Evolutionary conservation across 2,329 filamentous ascomycete species (phyloP), one percentile per base, ranked within the genome.

Genomic region (Fusarium sp.): DNA sequence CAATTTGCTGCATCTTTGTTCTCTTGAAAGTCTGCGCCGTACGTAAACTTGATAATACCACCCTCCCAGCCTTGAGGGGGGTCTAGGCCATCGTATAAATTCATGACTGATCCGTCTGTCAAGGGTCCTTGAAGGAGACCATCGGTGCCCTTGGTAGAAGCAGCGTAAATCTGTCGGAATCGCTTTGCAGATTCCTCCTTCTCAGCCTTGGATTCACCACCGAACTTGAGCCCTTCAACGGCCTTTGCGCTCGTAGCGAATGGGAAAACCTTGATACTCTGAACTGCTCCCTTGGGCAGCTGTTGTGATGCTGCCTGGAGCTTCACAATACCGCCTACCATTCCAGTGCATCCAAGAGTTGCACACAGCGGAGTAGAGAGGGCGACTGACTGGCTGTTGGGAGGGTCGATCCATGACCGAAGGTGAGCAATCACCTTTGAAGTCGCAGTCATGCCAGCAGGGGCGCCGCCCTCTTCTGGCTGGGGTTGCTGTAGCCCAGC

Each of bases 261-360:
- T 0, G 95, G 95, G 53, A 90, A 91, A 2, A 99, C 80, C 68
- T 91, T 93, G 55, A 98, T 78, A 5, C 86, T 79, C 53, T 83
- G 82, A 6, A 92, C 80, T 1, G 86, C 82, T 36, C 85, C 87
- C 56, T 87, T 86, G 6, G 88, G 81, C n/a, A 92, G 79, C 48
- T 90, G 91, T 36, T 84, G 79, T 12, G 91, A 87, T 1, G 94
- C 93, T 9, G 91, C 88, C 73, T 98, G 93, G 28, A 99, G 83
- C 60, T 94, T 92, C 53, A 97, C 85, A 38, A 98, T 86, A 1
- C 93, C 92, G 11, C 95, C 95, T 9, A 96, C 91, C 47, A 96
- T 84, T 2, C 87, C 88, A 35, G 86, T 80, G 48, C 86, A 88
- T 3, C 88, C 89, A 22, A 99, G 81, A 1, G 90, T 85, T 28